These are phyloP conservation scores for Cladophialophora exuberans DNA, from an alignment of 2,329 filamentous ascomycete species.

Conservation along the genomic window DNA sequence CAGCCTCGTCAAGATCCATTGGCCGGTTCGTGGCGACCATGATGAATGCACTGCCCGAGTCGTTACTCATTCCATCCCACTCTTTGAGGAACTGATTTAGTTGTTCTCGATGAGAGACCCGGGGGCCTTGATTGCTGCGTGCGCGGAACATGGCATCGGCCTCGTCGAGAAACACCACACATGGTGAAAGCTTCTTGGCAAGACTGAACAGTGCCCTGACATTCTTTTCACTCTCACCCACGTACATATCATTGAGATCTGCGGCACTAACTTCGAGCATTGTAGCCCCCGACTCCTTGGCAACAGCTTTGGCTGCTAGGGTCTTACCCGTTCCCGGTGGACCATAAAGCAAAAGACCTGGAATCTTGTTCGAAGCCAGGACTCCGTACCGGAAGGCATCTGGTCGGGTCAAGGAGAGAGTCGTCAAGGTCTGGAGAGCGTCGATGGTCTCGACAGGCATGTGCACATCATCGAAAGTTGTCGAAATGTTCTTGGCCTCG, in stretches of 20 bases:
- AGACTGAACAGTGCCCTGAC: conserved; percentile 88
- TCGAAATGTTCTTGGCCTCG: conserved; percentile 77
- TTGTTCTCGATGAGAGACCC: conserved; percentile 78
- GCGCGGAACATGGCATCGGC: conserved; percentile 89
- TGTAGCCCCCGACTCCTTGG: conserved; percentile 67
- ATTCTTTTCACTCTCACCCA: conserved; percentile 95
- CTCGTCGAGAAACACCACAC: conserved; percentile 96
- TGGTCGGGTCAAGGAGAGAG: conserved; percentile 80
- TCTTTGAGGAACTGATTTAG: conserved; percentile 97
- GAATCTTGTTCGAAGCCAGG: conserved; percentile 85
- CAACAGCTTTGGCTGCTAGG: conserved; percentile 65
- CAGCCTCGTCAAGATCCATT: conserved; percentile 78
- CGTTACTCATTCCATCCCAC: conserved; percentile 88
- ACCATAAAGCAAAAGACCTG: conserved; percentile 84
- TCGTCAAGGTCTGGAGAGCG: conserved; percentile 84
- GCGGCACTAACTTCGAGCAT: conserved; percentile 85
- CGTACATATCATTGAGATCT: conserved; percentile 93
- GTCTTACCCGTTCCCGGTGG: conserved; percentile 73
- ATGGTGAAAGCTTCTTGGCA: conserved; percentile 87
- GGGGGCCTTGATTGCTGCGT: conserved; percentile 65
- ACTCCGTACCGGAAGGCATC: conserved; percentile 98
- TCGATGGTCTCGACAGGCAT: conserved; percentile 81
- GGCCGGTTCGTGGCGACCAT: conserved; percentile 98
- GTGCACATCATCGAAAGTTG: conserved; percentile 86
- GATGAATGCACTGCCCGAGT: conserved; percentile 75